These are phyloP conservation scores for Magnusiomyces fungicola DNA, from an alignment of 1,139 yeast species.

Conservation along the genomic window DNA sequence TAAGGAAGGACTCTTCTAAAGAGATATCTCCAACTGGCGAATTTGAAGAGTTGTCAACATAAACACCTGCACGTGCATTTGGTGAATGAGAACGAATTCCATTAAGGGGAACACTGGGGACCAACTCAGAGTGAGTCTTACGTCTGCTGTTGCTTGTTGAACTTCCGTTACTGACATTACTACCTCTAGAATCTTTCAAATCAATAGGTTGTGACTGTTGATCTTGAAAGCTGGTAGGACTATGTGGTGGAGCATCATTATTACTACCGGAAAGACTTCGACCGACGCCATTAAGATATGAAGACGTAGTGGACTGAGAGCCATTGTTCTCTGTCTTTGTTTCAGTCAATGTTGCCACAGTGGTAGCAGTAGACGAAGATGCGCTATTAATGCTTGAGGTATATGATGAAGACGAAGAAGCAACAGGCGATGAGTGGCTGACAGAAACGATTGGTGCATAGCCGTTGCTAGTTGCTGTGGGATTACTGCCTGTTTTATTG, in stretches of 20 bases:
- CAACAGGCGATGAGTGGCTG: slow-evolving; percentile 12
- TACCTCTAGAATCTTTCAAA: not conserved
- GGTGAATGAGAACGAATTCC: slow-evolving; percentile 3
- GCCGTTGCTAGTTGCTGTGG: not conserved
- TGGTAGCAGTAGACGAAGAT: no score
- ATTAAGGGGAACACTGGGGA: slow-evolving; percentile 8
- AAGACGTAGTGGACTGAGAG: no score
- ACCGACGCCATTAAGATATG: no score
- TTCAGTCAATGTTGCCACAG: no score
- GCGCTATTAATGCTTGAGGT: no score
- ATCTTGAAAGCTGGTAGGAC: not conserved
- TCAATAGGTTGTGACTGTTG: not conserved
- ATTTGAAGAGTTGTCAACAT: slow-evolving; percentile 7
- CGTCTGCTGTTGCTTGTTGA: no score
- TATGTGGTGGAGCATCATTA: no score
- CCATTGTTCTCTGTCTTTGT: no score
- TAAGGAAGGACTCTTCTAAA: slow-evolving; percentile 8
- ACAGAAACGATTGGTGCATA: slow-evolving; percentile 12
- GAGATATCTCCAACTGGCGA: not conserved
- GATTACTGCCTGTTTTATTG: no score
- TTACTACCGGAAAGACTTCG: not conserved
- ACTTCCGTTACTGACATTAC: not conserved
- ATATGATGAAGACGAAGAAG: slow-evolving; percentile 3
- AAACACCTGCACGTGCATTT: slow-evolving; percentile 16
- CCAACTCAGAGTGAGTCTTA: no score